Base-by-base conservation (phyloP, 2,329 filamentous ascomycete species). In the Piedraia hortae region DNA sequence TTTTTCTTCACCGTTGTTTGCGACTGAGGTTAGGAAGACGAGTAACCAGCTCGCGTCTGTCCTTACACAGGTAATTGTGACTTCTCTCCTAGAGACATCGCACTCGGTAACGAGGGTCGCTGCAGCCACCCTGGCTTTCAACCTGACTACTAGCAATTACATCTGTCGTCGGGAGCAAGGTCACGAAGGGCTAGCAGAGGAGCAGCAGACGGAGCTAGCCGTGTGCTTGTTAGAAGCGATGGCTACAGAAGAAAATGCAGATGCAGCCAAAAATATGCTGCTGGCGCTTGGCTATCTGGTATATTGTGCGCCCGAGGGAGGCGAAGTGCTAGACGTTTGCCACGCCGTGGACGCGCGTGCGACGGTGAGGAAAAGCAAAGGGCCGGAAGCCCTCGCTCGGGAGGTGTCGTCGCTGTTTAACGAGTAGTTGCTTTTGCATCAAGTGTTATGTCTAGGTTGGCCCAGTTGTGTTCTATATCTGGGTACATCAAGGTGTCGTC, bases 61-160 rank as follows among this genome's bases (percentile, higher is more conserved):
- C 11, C 49, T 82, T 13, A 63, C 72, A 1, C 53, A 60, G 27
- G 54, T 91, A 8, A 56, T 85, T 10, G 72, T 74, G 0, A 62
- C 65, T 2, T 75, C 69, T 29, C 65, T 93, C 12, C 56, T 91
- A 1, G 78, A 90, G 34, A 62, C 66, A 14, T 59, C 58, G 20
- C 66, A 85, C 34, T 55, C 56, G 20, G 77, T 66, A 24, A 59
- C 82, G 2, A 64, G 80, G 18, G 71, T 82, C 3, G 73, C 78
- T 1, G 74, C 80, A 0, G 66, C 80, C 0, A 75, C 70, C 2
- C 54, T 93, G 3, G 60, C 80, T 1, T 85, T 78, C 50, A 91
- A 93, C 33, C 46, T 93, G 0, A 59, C 74, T 0, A 51, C 66
- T 0, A 58, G 65, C 2, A 72, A 78, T 35, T 69, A 70, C 34